These are phyloP conservation scores for Carex cristatella DNA, from an alignment of 176 grass and related monocot genomes.

Conservation along the genomic window DNA sequence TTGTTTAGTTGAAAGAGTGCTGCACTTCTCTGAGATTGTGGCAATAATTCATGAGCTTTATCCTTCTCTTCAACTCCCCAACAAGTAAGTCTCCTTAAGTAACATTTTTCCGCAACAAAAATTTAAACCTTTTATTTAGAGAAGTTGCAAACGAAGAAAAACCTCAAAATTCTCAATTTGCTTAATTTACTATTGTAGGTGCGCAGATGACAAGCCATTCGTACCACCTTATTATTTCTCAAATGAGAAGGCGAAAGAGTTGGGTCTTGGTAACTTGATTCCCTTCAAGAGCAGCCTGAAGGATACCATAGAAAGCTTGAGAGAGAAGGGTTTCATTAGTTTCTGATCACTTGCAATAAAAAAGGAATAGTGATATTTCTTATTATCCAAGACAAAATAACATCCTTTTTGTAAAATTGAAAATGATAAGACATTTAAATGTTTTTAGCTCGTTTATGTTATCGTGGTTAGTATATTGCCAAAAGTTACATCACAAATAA, in stretches of 20 bases:
- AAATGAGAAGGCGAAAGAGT: constrained; percentile 13
- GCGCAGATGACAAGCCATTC: constrained; percentile 23
- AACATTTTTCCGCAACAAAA: neutral
- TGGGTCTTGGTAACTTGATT: constrained; percentile 18
- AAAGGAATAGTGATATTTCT: neutral
- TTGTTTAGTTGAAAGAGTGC: constrained; percentile 27
- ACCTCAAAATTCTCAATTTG: neutral
- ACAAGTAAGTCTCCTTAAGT: constrained; percentile 6
- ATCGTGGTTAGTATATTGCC: too few species aligned
- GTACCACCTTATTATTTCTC: neutral
- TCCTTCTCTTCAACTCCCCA: constrained; percentile 16
- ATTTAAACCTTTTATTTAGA: neutral
- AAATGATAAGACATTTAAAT: neutral
- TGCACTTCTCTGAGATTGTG: constrained; percentile 22
- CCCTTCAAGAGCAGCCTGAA: constrained; percentile 7
- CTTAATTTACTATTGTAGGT: constrained; percentile 14
- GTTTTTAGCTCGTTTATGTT: neutral
- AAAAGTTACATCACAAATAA: too few species aligned
- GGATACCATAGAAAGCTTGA: constrained; percentile 33
- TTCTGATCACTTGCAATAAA: constrained; percentile 5
- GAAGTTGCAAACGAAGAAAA: neutral
- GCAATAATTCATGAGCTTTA: constrained; percentile 28
- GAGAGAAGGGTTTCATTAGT: constrained; percentile 28
- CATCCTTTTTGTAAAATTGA: constrained; percentile 6
- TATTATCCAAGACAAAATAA: constrained; percentile 27